A percentile compares a stretch with the other conserved stretches of the same genome.
These are phyloP conservation scores for Schoenoplectus triqueter DNA, from an alignment of 202 grass and related monocot species.

Conservation along the genomic window DNA sequence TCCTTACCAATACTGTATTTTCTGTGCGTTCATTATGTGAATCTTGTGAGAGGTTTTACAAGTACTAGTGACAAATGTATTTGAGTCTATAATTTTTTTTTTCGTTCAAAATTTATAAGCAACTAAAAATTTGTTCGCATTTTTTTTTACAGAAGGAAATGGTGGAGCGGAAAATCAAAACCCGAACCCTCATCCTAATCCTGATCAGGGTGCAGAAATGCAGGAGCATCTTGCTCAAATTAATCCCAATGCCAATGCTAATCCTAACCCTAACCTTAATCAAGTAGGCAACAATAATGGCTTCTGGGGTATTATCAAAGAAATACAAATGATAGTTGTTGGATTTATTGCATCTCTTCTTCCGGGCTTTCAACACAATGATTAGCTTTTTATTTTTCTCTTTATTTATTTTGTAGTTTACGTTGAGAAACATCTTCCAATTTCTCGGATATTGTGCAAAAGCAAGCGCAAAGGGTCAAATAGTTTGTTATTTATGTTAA, in stretches of 20 bases:
- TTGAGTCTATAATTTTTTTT: neutral
- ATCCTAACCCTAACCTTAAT: slow-evolving; percentile 40
- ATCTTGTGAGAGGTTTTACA: neutral
- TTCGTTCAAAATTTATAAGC: neutral
- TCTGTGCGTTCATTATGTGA: neutral
- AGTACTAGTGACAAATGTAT: too few relatives aligned
- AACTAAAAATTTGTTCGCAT: slow-evolving; percentile 18
- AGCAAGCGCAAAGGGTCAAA: neutral
- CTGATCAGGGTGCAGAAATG: slow-evolving; percentile 61
- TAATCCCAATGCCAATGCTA: slow-evolving; percentile 51
- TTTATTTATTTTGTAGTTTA: slow-evolving; percentile 13
- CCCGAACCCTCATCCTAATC: slow-evolving; percentile 57
- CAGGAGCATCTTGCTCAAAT: slow-evolving; percentile 56
- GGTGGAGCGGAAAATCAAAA: slow-evolving; percentile 42
- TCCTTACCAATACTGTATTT: neutral
- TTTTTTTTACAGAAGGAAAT: slow-evolving; percentile 44
- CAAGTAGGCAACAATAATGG: slow-evolving; percentile 59
- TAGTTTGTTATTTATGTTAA: slow-evolving; percentile 19
- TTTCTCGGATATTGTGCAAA: neutral
- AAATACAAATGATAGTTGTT: slow-evolving; percentile 82
- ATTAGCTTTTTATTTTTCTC: slow-evolving; percentile 47
- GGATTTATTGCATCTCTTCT: slow-evolving; percentile 92
- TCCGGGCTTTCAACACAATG: slow-evolving; percentile 88
- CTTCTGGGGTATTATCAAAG: slow-evolving; percentile 70
- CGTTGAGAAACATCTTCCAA: neutral